Base-by-base conservation (phyloP, 768 basidiomycete species). In the Boletus speciosus region DNA sequence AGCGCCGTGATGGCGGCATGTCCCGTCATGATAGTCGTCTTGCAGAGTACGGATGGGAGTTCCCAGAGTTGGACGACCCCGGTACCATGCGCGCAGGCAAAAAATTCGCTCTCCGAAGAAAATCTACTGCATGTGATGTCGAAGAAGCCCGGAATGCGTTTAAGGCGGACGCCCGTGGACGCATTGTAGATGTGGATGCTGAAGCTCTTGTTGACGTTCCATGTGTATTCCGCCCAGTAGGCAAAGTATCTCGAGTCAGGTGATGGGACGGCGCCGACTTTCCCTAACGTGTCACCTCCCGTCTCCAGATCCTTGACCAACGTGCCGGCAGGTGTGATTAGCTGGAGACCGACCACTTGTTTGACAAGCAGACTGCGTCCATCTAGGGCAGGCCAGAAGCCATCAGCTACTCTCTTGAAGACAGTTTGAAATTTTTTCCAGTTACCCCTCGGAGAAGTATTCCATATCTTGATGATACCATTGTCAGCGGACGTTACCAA, bases 21-120 rank as follows among this genome's bases (percentile, higher is more conserved):
- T 19, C 48, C 61, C 10, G 60, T 61, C 37, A 4, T 32, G 44
- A 35, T 35, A 6, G 34, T 35, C 12, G 34, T 35, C 41, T 40
- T 57, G 48, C 50, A 57, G 3, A 47, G 14, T 8, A 23, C 35
- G 3, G 55, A 63, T 9, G 61, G 55, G 16, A 57, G 34, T 32
- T 57, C 58, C 62, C 62, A 63, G 51, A 63, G 21, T 45, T 63
- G 51, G 19, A 57, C 50, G 29, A 41, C n/a, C n/a, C 61, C 58
- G 0, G 57, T 27, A 8, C 58, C 62, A 36, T 63, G 61, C 2
- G 61, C 55, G 25, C 58, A 63, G 2, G 15, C 51, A 35, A 35
- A 35, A 35, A 35, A 14, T 12, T 35, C 41, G 40, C 58, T 55
- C 23, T 60, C 44, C 9, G 50, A 44, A 16, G 62, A 63, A 39